phyloP scores from a whole-genome alignment of 257 asterid genomes.

The Misopates orontium region DNA sequence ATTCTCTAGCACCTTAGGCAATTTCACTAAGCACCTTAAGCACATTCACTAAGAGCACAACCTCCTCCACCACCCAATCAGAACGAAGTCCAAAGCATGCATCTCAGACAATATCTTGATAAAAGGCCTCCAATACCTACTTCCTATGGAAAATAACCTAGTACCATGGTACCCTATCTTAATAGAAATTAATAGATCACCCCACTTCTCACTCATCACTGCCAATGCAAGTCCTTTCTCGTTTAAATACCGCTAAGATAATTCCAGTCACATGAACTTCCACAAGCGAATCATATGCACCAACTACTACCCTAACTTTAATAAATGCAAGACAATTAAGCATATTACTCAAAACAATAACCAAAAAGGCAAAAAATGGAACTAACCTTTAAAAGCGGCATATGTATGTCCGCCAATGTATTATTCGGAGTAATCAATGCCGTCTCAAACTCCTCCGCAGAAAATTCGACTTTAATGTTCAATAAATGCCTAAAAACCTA shows the following conservation, averaged over 20 bases:
- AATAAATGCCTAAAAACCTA: slow-evolving; percentile 89
- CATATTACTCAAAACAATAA: slow-evolving; percentile 11
- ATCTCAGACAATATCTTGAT: neutral
- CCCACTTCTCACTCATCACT: slow-evolving; percentile 2
- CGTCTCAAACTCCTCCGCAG: slow-evolving; percentile 96
- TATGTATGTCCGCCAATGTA: slow-evolving; percentile 86
- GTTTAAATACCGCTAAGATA: neutral
- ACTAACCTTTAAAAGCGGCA: slow-evolving; percentile 81
- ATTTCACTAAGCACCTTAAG: neutral
- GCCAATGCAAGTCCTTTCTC: slow-evolving; percentile 1
- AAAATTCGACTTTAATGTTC: slow-evolving; percentile 86
- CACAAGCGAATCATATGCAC: neutral
- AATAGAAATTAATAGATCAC: neutral
- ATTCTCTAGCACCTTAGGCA: neutral
- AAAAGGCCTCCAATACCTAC: neutral
- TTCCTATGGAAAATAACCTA: slow-evolving; percentile 1
- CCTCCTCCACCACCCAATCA: neutral
- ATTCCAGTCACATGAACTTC: neutral
- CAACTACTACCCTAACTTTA: slow-evolving; percentile 2
- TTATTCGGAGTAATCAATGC: slow-evolving; percentile 80
- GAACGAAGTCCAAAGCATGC: too few relatives aligned
- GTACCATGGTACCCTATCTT: neutral
- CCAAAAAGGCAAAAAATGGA: neutral
- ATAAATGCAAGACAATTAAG: neutral
- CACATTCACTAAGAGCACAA: neutral